Conservation (phyloP, 2,329 filamentous ascomycete species). For the Pseudocercospora musae region DNA sequence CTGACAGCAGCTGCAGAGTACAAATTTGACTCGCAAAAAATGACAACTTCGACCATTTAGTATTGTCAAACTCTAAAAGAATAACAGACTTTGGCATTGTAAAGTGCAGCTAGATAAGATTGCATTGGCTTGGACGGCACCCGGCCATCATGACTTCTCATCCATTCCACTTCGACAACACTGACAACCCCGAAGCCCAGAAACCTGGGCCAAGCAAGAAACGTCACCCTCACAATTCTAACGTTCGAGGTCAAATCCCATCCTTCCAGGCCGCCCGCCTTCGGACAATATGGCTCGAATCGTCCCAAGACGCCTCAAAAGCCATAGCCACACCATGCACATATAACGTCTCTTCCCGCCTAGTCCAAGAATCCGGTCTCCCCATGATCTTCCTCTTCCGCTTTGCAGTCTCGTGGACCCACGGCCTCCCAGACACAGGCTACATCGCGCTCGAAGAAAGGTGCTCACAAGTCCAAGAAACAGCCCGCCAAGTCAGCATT, state of each 20-base stretch:
- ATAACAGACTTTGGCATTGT: no score
- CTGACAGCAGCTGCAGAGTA: no score
- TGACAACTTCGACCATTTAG: no score
- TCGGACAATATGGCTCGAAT: slow-evolving; percentile 40
- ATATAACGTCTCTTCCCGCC: slow-evolving; percentile 37
- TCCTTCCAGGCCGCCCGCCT: slow-evolving; percentile 41
- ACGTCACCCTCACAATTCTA: background rate
- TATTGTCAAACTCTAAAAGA: no score
- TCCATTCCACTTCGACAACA: slow-evolving; percentile 3
- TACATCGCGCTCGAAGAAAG: slow-evolving; percentile 51
- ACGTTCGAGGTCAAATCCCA: slow-evolving; percentile 27
- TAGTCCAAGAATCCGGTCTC: slow-evolving; percentile 48
- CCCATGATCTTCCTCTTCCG: slow-evolving; percentile 47
- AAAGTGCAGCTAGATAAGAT: no score
- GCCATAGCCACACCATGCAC: slow-evolving; percentile 45
- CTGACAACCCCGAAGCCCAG: background rate
- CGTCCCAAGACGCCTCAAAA: slow-evolving; percentile 41
- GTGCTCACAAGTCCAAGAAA: slow-evolving; percentile 40
- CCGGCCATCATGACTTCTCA: no score
- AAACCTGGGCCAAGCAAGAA: background rate
- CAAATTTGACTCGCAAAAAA: no score
- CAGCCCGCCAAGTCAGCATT: slow-evolving; percentile 38
- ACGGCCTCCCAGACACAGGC: slow-evolving; percentile 48
- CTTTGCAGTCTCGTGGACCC: slow-evolving; percentile 39
- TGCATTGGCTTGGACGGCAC: no score